Conservation (phyloP, 2,329 filamentous ascomycete species). For the Diaporthe sp. region DNA sequence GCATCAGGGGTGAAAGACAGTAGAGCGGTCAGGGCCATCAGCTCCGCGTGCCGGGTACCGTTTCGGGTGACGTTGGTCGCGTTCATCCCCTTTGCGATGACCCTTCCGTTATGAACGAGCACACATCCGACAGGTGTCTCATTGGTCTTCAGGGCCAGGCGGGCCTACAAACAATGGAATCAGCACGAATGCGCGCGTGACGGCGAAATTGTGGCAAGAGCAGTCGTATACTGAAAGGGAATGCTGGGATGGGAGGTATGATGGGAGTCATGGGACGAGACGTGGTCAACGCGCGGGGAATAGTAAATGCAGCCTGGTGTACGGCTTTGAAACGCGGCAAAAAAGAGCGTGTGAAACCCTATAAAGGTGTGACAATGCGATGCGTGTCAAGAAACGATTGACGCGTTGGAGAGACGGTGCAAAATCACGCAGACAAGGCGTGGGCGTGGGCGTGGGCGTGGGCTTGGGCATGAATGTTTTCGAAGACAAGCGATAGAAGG, state of each 20-base stretch:
- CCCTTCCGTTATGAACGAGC: constrained; percentile 81
- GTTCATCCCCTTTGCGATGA: constrained; percentile 95
- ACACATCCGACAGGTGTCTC: constrained; percentile 98
- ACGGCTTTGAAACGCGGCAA: constrained; percentile 45
- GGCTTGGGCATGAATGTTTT: not conserved
- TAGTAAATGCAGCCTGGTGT: constrained; percentile 1
- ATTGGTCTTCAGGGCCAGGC: constrained; percentile 85
- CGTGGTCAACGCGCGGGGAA: not conserved
- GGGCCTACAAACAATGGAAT: constrained; percentile 70
- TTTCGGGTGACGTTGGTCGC: constrained; percentile 93
- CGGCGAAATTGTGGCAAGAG: not conserved
- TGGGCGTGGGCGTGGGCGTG: too few relatives aligned
- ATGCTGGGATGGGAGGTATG: not conserved
- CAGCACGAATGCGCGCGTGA: constrained; percentile 29
- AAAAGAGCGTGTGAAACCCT: constrained; percentile 34
- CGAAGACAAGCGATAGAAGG: constrained; percentile 10
- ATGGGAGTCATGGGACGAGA: not conserved
- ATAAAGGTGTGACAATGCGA: constrained; percentile 15
- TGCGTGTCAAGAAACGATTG: constrained; percentile 9
- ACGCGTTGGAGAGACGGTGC: not conserved
- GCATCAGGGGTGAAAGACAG: constrained; percentile 58
- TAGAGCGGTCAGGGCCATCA: constrained; percentile 81
- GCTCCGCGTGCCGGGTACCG: constrained; percentile 95
- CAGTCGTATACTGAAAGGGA: not conserved
- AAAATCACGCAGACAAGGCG: not conserved